phyloP scores from a whole-genome alignment of 164 flowering plant species.

The Malania oleifera region DNA sequence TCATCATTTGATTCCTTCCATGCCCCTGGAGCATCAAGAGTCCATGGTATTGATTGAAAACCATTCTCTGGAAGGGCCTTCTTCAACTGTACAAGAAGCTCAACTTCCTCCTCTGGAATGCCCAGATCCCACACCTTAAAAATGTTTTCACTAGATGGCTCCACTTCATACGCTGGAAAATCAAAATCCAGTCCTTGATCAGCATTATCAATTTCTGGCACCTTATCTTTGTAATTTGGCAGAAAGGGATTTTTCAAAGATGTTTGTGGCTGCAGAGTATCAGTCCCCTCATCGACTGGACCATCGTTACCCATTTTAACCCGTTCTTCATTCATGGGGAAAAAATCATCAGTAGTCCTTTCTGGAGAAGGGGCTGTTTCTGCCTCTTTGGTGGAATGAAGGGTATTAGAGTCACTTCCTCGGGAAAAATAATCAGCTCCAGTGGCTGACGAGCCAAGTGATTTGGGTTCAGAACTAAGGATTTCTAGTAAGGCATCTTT shows the following conservation, averaged over 20 bases:
- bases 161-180: conserved; percentile 17
- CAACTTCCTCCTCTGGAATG: conserved; percentile 38
- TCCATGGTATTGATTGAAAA: conserved; percentile 5
- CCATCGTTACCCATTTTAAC: neutral
- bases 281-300: conserved; percentile 7
- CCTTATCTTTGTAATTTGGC: conserved; percentile 26
- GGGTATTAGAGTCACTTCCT: conserved; percentile 17
- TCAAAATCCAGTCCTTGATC: conserved; percentile 21
- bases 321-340: conserved; percentile 10
- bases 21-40: conserved; percentile 13
- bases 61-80: conserved; percentile 31
- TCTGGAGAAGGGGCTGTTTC: neutral
- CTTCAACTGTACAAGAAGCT: conserved; percentile 35
- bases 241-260: conserved; percentile 23
- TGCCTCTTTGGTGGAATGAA: conserved; percentile 2
- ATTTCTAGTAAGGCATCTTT: conserved; percentile 50
- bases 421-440: neutral
- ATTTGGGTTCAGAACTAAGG: conserved; percentile 20
- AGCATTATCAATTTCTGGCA: conserved; percentile 4
- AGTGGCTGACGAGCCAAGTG: conserved; percentile 12
- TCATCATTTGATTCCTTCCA: conserved; percentile 15
- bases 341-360: conserved; percentile 4
- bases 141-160: conserved; percentile 32
- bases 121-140: conserved; percentile 73
- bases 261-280: neutral